These are phyloP conservation scores for Phoenix dactylifera DNA, from an alignment of 176 grass and related monocot species.

Conservation along the genomic window DNA sequence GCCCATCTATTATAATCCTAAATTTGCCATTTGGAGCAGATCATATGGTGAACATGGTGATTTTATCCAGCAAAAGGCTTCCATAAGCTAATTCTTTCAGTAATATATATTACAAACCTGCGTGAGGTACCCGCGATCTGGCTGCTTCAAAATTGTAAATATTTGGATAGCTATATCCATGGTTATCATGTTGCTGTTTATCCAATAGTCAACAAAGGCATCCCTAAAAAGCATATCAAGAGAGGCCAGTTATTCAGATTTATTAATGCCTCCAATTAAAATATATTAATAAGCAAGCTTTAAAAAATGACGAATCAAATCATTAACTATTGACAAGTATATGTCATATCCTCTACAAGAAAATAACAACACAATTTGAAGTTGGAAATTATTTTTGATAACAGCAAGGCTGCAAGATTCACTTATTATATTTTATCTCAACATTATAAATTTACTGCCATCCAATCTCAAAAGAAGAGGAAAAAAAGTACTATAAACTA, in stretches of 20 bases:
- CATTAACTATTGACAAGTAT: neutral
- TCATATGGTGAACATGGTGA: neutral
- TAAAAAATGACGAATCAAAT: neutral
- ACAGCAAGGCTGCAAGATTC: too few relatives aligned
- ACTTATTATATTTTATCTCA: neutral
- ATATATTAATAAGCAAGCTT: conserved; percentile 2
- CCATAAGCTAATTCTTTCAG: neutral
- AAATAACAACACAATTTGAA: neutral
- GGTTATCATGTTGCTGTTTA: conserved; percentile 85
- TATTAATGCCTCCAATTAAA: neutral
- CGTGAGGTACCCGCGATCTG: conserved; percentile 43
- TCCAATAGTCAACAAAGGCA: conserved; percentile 78
- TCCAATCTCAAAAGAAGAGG: neutral
- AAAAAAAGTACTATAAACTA: neutral
- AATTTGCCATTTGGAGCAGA: too few relatives aligned
- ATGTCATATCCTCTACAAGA: neutral
- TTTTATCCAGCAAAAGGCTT: neutral
- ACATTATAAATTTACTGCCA: neutral
- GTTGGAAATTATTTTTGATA: neutral
- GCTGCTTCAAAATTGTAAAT: conserved; percentile 75
- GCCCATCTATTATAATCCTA: too few relatives aligned
- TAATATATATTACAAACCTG: conserved; percentile 37
- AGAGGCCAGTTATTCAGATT: too few relatives aligned
- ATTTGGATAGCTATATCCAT: conserved; percentile 74
- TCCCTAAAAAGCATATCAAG: conserved; percentile 40